Conservation (phyloP, 2,329 filamentous ascomycete genomes). For the Beauveria australis region DNA sequence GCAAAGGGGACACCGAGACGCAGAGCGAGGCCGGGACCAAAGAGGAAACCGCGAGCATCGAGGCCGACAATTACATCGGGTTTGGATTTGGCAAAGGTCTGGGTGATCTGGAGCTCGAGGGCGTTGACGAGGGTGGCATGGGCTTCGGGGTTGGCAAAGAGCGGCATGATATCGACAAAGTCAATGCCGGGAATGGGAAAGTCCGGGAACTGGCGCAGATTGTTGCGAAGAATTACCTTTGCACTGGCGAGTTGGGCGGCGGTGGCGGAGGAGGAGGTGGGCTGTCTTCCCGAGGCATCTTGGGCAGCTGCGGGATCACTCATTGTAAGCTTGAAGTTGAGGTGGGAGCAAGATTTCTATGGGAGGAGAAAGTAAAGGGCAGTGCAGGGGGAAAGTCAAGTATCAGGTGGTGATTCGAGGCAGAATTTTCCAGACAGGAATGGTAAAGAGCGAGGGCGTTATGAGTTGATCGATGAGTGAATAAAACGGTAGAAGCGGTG, state of each 20-base stretch:
- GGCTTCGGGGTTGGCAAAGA: conserved; percentile 70
- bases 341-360: neutral
- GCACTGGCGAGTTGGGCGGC: conserved; percentile 58
- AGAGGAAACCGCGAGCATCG: conserved; percentile 90
- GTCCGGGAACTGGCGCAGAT: conserved; percentile 80
- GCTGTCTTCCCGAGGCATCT: conserved; percentile 56
- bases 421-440: neutral
- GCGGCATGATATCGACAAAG: conserved; percentile 96
- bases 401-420: conserved; percentile 2
- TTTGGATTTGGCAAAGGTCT: conserved; percentile 51
- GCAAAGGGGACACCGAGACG: conserved; percentile 79
- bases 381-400: neutral
- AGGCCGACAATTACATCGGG: conserved; percentile 90
- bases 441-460: neutral
- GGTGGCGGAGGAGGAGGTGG: conserved; percentile 53
- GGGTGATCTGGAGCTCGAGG: conserved; percentile 72
- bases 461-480: conserved; percentile 8
- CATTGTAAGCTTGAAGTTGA: conserved; percentile 15
- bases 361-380: neutral
- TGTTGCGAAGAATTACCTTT: conserved; percentile 61
- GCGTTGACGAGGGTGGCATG: conserved; percentile 74
- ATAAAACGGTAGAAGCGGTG: neutral
- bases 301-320: conserved; percentile 28
- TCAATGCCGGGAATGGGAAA: conserved; percentile 88
- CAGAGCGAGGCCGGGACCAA: conserved; percentile 82